phyloP scores from a whole-genome alignment of 352 stramenopile genomes.

The Pythium diclinum region DNA sequence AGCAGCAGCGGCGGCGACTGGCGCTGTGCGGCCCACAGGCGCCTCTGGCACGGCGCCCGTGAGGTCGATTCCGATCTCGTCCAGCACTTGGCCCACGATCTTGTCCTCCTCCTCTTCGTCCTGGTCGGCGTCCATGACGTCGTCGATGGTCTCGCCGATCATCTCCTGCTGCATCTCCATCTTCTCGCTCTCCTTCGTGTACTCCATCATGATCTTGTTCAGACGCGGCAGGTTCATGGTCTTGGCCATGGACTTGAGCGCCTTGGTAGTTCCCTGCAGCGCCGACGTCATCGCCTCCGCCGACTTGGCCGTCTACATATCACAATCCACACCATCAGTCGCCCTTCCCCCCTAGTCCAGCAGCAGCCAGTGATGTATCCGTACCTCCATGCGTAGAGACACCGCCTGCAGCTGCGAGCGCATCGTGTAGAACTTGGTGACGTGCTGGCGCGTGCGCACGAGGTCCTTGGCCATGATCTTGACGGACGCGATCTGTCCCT shows the following conservation, averaged over 20 bases:
- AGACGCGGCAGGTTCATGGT: constrained; percentile 96
- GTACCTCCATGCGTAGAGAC: constrained; percentile 86
- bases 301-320: constrained; percentile 94
- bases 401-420: constrained; percentile 95
- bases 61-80: constrained; percentile 96
- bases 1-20: constrained; percentile 52
- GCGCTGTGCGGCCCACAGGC: constrained; percentile 46
- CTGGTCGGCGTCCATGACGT: constrained; percentile 94
- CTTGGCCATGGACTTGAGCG: constrained; percentile 87
- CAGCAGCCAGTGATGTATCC: background rate
- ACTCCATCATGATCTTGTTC: constrained; percentile 98
- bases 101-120: constrained; percentile 96
- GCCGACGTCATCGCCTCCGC: constrained; percentile 94
- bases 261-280: constrained; percentile 77
- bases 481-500: constrained; percentile 94
- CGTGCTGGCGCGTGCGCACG: constrained; percentile 94
- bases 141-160: constrained; percentile 96
- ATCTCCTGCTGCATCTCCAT: constrained; percentile 98
- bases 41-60: constrained; percentile 91
- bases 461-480: constrained; percentile 98
- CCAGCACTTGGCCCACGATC: constrained; percentile 96
- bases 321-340: background rate
- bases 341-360: background rate
- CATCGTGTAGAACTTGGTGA: constrained; percentile 99
- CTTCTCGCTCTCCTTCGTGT: constrained; percentile 97